phyloP scores from a whole-genome alignment of 257 asterid genomes.

The Vinca minor region DNA sequence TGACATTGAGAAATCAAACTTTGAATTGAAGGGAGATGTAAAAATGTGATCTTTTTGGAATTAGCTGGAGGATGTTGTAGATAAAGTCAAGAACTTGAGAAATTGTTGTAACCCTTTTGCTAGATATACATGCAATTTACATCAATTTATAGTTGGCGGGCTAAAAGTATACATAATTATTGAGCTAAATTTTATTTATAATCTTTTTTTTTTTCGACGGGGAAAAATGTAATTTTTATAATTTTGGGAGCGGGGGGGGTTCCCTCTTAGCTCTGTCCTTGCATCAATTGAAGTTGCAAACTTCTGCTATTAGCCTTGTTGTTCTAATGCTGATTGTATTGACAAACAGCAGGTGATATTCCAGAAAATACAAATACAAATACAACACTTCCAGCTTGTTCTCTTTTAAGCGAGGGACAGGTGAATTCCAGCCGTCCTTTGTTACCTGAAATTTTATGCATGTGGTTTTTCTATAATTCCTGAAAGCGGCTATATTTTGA shows the following conservation, averaged over 20 bases:
- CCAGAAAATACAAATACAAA: no score
- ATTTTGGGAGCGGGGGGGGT: no score
- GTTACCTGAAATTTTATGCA: neutral
- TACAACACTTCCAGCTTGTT: slow-evolving; percentile 30
- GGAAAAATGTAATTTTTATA: no score
- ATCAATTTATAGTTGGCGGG: no score
- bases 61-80: neutral
- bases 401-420: slow-evolving; percentile 41
- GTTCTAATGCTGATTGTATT: slow-evolving; percentile 1
- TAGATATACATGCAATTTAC: neutral
- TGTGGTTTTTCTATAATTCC: neutral
- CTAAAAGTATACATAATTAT: no score
- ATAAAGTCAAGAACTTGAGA: neutral
- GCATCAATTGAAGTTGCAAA: neutral
- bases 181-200: no score
- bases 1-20: no score
- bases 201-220: no score
- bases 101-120: neutral
- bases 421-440: slow-evolving; percentile 12
- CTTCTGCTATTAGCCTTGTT: neutral
- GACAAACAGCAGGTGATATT: slow-evolving; percentile 19
- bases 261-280: no score
- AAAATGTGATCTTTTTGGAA: neutral
- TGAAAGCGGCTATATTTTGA: neutral
- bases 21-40: no score